These are phyloP conservation scores for Colletotrichum somersetense DNA, from an alignment of 2,329 filamentous ascomycete genomes.

Conservation along the genomic window DNA sequence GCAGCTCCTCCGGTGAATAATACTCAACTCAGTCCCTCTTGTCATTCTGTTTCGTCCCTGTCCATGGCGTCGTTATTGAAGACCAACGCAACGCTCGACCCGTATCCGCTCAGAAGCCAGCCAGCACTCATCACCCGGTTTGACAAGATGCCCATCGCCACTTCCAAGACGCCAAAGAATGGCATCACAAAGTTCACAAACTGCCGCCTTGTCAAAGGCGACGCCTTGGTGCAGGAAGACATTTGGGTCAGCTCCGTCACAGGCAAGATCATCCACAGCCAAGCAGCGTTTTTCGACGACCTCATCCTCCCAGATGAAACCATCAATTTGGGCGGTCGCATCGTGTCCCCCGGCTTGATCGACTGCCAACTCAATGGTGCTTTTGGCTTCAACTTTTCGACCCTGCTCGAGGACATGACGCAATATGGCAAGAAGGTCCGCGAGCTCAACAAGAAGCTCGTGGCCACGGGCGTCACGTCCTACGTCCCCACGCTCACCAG, in stretches of 20 bases:
- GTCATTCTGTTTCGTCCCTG: slow-evolving; percentile 6
- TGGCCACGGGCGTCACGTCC: slow-evolving; percentile 86
- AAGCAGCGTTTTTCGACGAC: slow-evolving; percentile 76
- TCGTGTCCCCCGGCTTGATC: slow-evolving; percentile 87
- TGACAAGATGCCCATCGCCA: slow-evolving; percentile 62
- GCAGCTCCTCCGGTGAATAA: slow-evolving; percentile 29
- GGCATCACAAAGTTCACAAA: slow-evolving; percentile 90
- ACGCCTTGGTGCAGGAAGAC: slow-evolving; percentile 78
- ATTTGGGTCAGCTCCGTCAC: slow-evolving; percentile 89
- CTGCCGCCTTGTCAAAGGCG: slow-evolving; percentile 80
- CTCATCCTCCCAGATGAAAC: slow-evolving; percentile 77
- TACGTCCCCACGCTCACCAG: slow-evolving; percentile 90
- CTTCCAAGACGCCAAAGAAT: slow-evolving; percentile 55
- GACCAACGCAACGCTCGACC: slow-evolving; percentile 5
- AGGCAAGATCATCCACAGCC: slow-evolving; percentile 83
- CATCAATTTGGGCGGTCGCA: slow-evolving; percentile 84
- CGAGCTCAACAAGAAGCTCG: slow-evolving; percentile 77
- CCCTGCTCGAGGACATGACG: slow-evolving; percentile 75
- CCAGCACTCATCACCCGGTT: slow-evolving; percentile 44
- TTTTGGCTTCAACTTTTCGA: slow-evolving; percentile 93
- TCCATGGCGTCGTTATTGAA: slow-evolving; percentile 40
- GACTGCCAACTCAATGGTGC: slow-evolving; percentile 94
- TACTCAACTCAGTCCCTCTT: slow-evolving; percentile 28
- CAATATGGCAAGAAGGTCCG: slow-evolving; percentile 80
- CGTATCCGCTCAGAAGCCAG: slow-evolving; percentile 38